These are phyloP conservation scores for Aspergillus novoparasiticus DNA, from an alignment of 2,329 filamentous ascomycete species.

Conservation along the genomic window DNA sequence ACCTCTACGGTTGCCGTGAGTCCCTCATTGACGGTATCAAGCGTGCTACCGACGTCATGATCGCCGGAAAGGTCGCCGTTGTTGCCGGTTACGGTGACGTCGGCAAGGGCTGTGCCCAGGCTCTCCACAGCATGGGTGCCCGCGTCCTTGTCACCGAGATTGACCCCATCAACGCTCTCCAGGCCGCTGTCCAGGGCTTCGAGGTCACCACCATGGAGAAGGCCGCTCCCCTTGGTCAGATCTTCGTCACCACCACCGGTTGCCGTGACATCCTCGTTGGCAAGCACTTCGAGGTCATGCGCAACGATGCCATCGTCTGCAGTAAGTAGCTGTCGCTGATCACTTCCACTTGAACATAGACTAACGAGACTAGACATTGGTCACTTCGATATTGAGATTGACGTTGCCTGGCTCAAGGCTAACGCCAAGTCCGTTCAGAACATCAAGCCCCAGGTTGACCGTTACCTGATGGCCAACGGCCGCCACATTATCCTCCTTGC, in stretches of 20 bases:
- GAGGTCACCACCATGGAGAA: slow-evolving; percentile 98
- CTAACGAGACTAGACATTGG: slow-evolving; percentile 72
- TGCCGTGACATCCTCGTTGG: slow-evolving; percentile 97
- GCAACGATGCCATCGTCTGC: slow-evolving; percentile 98
- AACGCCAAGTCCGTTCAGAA: slow-evolving; percentile 92
- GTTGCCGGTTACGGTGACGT: slow-evolving; percentile 99
- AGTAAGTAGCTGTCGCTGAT: slow-evolving; percentile 57
- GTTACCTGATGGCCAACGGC: slow-evolving; percentile 90
- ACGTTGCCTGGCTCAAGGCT: slow-evolving; percentile 98
- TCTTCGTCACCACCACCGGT: slow-evolving; percentile 98
- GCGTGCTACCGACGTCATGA: slow-evolving; percentile 99
- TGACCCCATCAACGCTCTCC: slow-evolving; percentile 98
- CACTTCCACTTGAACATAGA: not conserved
- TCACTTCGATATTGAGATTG: slow-evolving; percentile 99
- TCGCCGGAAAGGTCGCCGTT: slow-evolving; percentile 97
- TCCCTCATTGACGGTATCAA: slow-evolving; percentile 99
- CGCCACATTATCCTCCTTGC: slow-evolving; percentile 98
- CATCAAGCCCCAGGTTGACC: slow-evolving; percentile 99
- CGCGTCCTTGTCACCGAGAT: slow-evolving; percentile 96
- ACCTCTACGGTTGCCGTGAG: slow-evolving; percentile 99
- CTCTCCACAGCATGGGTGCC: slow-evolving; percentile 95
- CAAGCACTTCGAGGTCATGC: slow-evolving; percentile 91
- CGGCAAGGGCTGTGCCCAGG: slow-evolving; percentile 96
- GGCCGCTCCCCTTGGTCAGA: slow-evolving; percentile 84
- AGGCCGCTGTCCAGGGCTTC: slow-evolving; percentile 96